Evolutionary conservation across 1,139 yeast species (phyloP).

Genomic region (Hemisphaericaspora xylanilytica): DNA sequence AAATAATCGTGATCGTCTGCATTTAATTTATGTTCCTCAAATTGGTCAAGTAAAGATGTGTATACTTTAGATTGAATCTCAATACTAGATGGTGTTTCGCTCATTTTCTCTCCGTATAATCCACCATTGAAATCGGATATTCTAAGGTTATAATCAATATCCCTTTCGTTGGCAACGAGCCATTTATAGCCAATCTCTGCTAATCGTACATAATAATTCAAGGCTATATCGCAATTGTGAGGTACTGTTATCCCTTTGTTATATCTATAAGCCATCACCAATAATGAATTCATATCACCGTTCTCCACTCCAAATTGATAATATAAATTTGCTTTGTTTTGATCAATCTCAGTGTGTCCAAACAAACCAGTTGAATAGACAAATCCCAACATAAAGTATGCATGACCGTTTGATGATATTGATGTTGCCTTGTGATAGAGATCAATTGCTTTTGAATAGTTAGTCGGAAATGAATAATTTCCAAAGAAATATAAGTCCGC

Average conservation of each 20-base stretch:
- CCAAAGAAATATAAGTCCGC: conserved; percentile 60
- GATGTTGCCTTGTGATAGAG: conserved; percentile 54
- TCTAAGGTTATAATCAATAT: conserved; percentile 43
- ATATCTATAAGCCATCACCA: conserved; percentile 73
- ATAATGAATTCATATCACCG: conserved; percentile 63
- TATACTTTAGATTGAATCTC: conserved; percentile 21
- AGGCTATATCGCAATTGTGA: conserved; percentile 52
- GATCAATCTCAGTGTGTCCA: conserved; percentile 64
- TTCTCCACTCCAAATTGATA: conserved; percentile 69
- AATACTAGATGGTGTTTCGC: conserved; percentile 40
- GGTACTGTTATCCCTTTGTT: conserved; percentile 62
- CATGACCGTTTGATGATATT: conserved; percentile 52
- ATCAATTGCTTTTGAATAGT: conserved; percentile 53
- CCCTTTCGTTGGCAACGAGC: conserved; percentile 14
- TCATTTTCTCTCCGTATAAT: conserved; percentile 52
- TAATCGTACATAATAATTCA: conserved; percentile 57
- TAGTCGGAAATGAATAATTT: conserved; percentile 56
- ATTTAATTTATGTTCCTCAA: conserved; percentile 42
- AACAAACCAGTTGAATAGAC: conserved; percentile 80
- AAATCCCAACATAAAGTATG: conserved; percentile 77
- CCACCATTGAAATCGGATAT: conserved; percentile 67
- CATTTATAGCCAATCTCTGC: conserved; percentile 41
- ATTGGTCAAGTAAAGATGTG: conserved; percentile 20
- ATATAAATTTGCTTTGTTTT: conserved; percentile 64
- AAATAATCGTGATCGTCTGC: conserved; percentile 43